Evolutionary conservation across 768 basidiomycete genomes (phyloP).

Genomic region (Gymnopilus junonius): DNA sequence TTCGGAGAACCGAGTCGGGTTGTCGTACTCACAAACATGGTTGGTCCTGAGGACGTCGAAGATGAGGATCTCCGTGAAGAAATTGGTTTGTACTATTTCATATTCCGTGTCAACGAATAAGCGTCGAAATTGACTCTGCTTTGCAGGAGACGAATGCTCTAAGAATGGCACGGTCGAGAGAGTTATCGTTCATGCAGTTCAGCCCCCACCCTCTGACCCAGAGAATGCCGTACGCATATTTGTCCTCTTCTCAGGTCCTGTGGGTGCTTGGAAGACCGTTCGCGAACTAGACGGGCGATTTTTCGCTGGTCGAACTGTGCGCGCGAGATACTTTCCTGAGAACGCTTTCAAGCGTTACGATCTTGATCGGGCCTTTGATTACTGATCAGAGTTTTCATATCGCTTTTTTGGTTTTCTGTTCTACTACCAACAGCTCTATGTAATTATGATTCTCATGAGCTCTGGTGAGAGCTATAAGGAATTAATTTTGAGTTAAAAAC

Average conservation of each 20-base stretch:
- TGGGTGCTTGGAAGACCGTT: conserved; percentile 95
- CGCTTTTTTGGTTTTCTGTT: conserved; percentile 11
- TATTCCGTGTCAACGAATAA: not conserved
- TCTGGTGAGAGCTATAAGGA: conserved; percentile 10
- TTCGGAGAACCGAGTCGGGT: conserved; percentile 93
- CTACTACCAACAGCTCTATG: conserved; percentile 6
- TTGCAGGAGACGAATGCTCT: conserved; percentile 83
- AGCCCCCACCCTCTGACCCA: conserved; percentile 64
- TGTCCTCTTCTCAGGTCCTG: conserved; percentile 88
- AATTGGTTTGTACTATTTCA: conserved; percentile 58
- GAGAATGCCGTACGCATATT: conserved; percentile 93
- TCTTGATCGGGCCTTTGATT: conserved; percentile 47
- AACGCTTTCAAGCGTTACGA: conserved; percentile 49
- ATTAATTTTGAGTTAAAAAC: conserved; percentile 21
- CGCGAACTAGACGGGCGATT: conserved; percentile 91
- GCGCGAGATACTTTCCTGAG: conserved; percentile 84
- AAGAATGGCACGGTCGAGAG: conserved; percentile 93
- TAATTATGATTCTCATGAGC: conserved; percentile 17
- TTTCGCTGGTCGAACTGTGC: conserved; percentile 85
- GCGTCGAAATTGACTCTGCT: not conserved
- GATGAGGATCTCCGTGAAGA: conserved; percentile 87
- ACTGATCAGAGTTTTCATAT: conserved; percentile 2
- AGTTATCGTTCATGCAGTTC: conserved; percentile 80
- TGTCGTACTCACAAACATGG: conserved; percentile 90
- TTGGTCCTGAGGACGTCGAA: conserved; percentile 79